These are phyloP conservation scores for Pistacia integerrima DNA, from an alignment of 345 rosid genomes.

Conservation along the genomic window DNA sequence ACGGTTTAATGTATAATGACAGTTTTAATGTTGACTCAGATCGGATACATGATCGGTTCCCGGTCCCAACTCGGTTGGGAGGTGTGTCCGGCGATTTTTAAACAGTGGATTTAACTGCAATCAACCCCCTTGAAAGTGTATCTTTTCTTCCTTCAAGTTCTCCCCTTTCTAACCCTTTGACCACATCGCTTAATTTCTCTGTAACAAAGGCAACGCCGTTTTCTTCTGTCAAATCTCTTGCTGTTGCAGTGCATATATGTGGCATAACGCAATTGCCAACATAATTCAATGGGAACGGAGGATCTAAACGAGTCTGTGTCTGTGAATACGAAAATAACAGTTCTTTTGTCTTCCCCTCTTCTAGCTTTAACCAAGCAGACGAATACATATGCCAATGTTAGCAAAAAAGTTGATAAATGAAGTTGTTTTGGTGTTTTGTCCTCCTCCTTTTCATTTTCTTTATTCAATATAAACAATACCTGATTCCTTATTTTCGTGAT, in stretches of 20 bases:
- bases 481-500: constrained; percentile 24
- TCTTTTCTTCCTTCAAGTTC: background rate
- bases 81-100: too few relatives aligned
- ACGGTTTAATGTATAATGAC: too few relatives aligned
- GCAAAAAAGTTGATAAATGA: constrained; percentile 36
- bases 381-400: constrained; percentile 18
- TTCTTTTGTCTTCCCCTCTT: constrained; percentile 13
- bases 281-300: constrained; percentile 21
- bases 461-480: background rate
- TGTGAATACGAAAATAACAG: constrained; percentile 14
- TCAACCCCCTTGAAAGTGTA: background rate
- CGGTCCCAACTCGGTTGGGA: too few relatives aligned
- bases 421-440: background rate
- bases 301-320: constrained; percentile 29
- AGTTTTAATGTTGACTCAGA: too few relatives aligned
- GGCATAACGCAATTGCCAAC: constrained; percentile 29
- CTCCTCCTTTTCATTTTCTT: background rate
- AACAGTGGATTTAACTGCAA: too few relatives aligned
- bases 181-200: background rate
- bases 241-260: background rate
- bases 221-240: background rate
- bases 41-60: too few relatives aligned
- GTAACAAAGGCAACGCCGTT: background rate
- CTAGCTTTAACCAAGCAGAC: constrained; percentile 24
- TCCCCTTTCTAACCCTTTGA: background rate